Base-by-base conservation (phyloP, 2,329 filamentous ascomycete species). In the Aspergillus intermedius region DNA sequence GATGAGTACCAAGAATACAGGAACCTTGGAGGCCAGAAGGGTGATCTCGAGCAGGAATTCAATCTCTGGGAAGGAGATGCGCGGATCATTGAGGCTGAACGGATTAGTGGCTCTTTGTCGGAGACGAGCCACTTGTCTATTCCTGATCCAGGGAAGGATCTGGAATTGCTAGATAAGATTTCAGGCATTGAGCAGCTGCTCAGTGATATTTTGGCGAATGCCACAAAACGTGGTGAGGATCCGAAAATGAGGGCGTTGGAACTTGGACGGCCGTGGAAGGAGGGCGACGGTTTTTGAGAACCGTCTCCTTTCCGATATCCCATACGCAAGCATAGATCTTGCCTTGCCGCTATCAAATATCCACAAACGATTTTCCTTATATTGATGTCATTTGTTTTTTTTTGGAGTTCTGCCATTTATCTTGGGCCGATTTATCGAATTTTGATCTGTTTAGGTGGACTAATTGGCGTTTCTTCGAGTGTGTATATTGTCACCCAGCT, bases 261-360 rank as follows among this genome's bases (percentile, higher is more conserved):
- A 56, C 71, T 70, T 7, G 78, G 79, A 32, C 71, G 78, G 46
- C 63, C 67, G 41, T 82, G 77, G 78, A 74, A 73, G 34, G 75
- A 78, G 40, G 78, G 76, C 1, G 77, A 80, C 61, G 77, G 76
- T 2, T 81, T 75, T 57, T 81, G 63, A 71, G 40, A 37, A 19
- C 34, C 34, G 2, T 8, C 17, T 17, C n/a, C 25, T 30, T 40
- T 40, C n/a, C 10, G n/a, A 40, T 40, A 17, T 21, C 21, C 4
- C 21, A 22, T 4, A 21, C 10, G 35, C 19, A 17, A 39, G 9
- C 35, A 8, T 15, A 15, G 9, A 3, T n/a, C 4, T n/a, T 37
- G 34, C 34, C 34, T 37, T 37, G 13, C 34, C 1, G 34, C 34
- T 7, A 37, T 39, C 12, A 3, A 15, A 6, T 15, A 15, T 15